Conservation (phyloP, 768 basidiomycete genomes). For the Russula sp. region DNA sequence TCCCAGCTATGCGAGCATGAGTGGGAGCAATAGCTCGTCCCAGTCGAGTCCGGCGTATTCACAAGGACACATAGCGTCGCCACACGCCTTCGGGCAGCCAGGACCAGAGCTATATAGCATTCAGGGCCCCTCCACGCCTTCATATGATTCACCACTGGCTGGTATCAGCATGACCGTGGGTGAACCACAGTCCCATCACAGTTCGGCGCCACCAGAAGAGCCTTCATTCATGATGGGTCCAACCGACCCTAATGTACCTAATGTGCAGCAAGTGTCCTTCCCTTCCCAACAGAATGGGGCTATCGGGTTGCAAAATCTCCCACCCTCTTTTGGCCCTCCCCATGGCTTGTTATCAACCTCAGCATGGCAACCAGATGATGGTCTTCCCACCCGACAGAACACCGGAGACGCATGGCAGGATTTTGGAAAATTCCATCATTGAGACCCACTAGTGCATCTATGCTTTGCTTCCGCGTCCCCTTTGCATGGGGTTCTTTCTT, state of each 20-base stretch:
- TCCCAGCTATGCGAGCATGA: constrained; percentile 24
- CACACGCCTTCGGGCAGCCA: constrained; percentile 23
- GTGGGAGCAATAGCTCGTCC: constrained; percentile 24
- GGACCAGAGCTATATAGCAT: constrained; percentile 15
- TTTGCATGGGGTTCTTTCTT: background rate
- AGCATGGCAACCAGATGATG: constrained; percentile 14
- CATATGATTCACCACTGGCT: constrained; percentile 24
- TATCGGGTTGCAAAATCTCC: constrained; percentile 15
- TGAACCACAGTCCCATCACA: constrained; percentile 21
- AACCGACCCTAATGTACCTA: constrained; percentile 3
- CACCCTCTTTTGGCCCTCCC: constrained; percentile 4
- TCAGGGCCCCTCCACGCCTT: constrained; percentile 15
- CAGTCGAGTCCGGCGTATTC: constrained; percentile 28
- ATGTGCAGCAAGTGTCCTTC: constrained; percentile 16
- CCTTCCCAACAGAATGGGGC: constrained; percentile 19
- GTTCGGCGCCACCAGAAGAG: constrained; percentile 22
- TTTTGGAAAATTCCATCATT: constrained; percentile 21
- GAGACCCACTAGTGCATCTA: background rate
- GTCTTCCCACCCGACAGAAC: constrained; percentile 7
- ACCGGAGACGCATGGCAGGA: constrained; percentile 19
- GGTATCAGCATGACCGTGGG: constrained; percentile 11
- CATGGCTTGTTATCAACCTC: constrained; percentile 13
- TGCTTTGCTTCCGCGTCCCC: background rate
- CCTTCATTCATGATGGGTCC: constrained; percentile 16
- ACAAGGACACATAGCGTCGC: constrained; percentile 23